Evolutionary conservation across 768 basidiomycete genomes (phyloP), one percentile per base, ranked within the genome.

Genomic region (Calocera cornea): DNA sequence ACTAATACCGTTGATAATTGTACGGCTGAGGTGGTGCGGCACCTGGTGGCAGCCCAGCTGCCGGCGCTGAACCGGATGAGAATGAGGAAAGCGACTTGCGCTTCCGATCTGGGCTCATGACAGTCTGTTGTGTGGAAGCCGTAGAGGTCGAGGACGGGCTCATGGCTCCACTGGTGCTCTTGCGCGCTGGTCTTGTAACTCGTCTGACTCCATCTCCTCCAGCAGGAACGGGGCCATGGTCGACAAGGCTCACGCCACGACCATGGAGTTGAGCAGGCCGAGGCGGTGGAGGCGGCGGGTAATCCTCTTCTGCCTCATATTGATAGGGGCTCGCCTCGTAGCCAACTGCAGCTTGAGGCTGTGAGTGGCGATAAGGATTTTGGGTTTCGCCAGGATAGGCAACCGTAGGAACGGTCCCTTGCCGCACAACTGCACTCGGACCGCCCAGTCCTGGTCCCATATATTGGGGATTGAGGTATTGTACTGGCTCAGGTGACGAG

Each of bases 191-290:
- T 72, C 90, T 80, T 60, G 89, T 83, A 31, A 95, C 89, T 67
- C 92, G 78, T 41, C 92, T 83, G 31, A 93, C 92, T 65, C 88
- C 87, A 19, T 89, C 86, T 33, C 41, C 24, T 10, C 86, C 83
- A 38, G 83, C 83, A 41, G 89, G 87, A 1, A 94, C 89, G 41
- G 91, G 92, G 16, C 95, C 95, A 72, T 84, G 79, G 71, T 97
- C 95, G 66, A 83, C 84, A 67, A 97, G 77, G 50, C 87, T 87
- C 63, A 97, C 82, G 27, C 94, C 92, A 12, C 89, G 83, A 3
- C 77, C 74, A 64, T 65, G 66, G 17, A 65, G 44, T 12, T 70
- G 68, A 17, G 69, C 68, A 36, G 66, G 67, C 50, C 71, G 41
- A 50, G 67, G 67, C n/a, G 36, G 65, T 24, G 68, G 41, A 41